Evolutionary conservation across 2,329 filamentous ascomycete species (phyloP).

Genomic region (Colletotrichum spaethianum): DNA sequence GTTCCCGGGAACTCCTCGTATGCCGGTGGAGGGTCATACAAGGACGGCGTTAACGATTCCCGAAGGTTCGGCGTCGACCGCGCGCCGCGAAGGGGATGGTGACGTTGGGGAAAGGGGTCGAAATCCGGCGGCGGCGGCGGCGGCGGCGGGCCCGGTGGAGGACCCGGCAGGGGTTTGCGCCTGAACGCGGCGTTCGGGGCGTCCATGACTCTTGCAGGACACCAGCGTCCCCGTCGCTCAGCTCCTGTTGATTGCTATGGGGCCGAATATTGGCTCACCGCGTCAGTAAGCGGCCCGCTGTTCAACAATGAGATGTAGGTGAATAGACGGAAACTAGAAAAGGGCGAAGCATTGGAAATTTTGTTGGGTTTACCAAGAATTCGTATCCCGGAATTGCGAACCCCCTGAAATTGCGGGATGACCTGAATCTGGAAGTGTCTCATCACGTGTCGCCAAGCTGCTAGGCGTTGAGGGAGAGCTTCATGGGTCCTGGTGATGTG

Average conservation of each 20-base stretch:
- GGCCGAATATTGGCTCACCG: background rate
- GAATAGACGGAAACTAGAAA: background rate
- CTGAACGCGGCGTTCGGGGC: conserved; percentile 15
- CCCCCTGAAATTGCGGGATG: conserved; percentile 7
- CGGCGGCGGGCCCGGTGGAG: conserved; percentile 34
- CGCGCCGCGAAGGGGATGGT: conserved; percentile 25
- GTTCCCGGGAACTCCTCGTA: conserved; percentile 38
- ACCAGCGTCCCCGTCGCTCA: background rate
- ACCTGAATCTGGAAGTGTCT: conserved; percentile 40
- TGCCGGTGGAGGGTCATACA: conserved; percentile 23
- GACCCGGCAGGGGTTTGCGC: conserved; percentile 39
- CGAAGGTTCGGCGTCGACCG: conserved; percentile 38
- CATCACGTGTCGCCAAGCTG: conserved; percentile 41
- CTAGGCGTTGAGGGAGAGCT: conserved; percentile 3
- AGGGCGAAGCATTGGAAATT: background rate
- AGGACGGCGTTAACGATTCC: conserved; percentile 11
- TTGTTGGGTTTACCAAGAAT: background rate
- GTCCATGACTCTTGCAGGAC: conserved; percentile 29
- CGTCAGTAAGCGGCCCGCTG: background rate
- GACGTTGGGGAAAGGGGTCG: conserved; percentile 34
- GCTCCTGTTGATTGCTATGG: conserved; percentile 4
- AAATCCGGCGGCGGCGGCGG: conserved; percentile 39
- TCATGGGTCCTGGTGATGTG: conserved; percentile 19
- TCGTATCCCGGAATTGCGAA: conserved; percentile 24
- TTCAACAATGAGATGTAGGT: background rate